A percentile compares a stretch with the other conserved stretches of the same genome.
Conservation (phyloP, 108 stramenopile genomes). For the Conticribra weissflogii region DNA sequence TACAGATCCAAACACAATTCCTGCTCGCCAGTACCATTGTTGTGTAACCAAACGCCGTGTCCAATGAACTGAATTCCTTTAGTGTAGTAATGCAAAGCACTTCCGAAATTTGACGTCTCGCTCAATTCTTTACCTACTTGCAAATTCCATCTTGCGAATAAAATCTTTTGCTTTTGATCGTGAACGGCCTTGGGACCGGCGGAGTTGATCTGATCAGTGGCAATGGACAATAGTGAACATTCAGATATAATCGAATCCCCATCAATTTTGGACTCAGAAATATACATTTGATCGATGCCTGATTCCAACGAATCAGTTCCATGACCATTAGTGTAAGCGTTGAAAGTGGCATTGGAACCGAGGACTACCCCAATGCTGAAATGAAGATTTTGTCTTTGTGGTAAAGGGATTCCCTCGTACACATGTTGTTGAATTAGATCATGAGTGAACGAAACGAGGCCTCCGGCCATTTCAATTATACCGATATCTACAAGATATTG, state of each 20-base stretch:
- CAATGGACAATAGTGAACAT: slow-evolving; percentile 4
- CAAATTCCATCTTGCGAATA: slow-evolving; percentile 14
- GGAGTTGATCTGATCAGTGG: slow-evolving; percentile 11
- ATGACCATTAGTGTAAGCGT: neutral
- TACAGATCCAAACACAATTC: slow-evolving; percentile 3
- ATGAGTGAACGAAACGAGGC: slow-evolving; percentile 20
- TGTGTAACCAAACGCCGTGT: neutral
- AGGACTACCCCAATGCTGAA: slow-evolving; percentile 6
- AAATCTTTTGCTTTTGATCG: slow-evolving; percentile 1
- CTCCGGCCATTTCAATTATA: slow-evolving; percentile 1
- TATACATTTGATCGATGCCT: neutral
- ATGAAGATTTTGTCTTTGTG: slow-evolving; percentile 1
- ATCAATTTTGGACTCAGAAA: neutral
- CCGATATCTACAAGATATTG: slow-evolving; percentile 17
- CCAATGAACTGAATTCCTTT: slow-evolving; percentile 12
- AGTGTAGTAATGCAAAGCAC: slow-evolving; percentile 14
- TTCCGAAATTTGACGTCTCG: slow-evolving; percentile 3
- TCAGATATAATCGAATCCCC: neutral
- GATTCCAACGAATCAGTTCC: neutral
- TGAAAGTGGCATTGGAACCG: neutral
- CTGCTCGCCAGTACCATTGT: too few species aligned
- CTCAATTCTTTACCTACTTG: neutral
- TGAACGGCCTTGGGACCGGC: neutral
- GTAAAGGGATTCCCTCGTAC: slow-evolving; percentile 7
- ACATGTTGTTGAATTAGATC: slow-evolving; percentile 25